Conservation (phyloP, 1,284 basidiomycete genomes). For the Sutorius eximius region DNA sequence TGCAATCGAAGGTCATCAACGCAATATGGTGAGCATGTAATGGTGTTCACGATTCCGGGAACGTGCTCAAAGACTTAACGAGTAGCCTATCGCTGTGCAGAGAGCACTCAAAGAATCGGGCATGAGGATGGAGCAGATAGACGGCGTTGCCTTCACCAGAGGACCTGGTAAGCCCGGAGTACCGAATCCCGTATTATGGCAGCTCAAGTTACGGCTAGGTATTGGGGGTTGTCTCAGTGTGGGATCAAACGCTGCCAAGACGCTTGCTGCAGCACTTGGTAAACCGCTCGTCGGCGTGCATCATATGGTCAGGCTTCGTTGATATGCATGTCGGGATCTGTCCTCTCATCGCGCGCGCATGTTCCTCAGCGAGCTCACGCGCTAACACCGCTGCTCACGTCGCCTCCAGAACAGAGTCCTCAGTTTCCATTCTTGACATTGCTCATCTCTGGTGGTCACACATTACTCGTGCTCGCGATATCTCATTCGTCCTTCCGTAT, state of each 20-base stretch:
- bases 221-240: constrained; percentile 81
- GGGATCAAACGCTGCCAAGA: constrained; percentile 76
- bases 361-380: constrained; percentile 86
- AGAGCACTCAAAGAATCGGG: constrained; percentile 67
- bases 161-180: constrained; percentile 66
- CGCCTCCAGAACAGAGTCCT: constrained; percentile 47
- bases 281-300: constrained; percentile 89
- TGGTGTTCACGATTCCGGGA: too few species aligned
- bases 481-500: constrained; percentile 63
- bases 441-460: constrained; percentile 89
- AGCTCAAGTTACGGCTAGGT: constrained; percentile 41
- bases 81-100: constrained; percentile 72
- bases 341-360: not conserved
- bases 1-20: constrained; percentile 75
- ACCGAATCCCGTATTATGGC: not conserved
- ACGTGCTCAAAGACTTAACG: not conserved
- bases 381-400: constrained; percentile 79
- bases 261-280: constrained; percentile 70
- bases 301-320: constrained; percentile 73
- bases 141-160: constrained; percentile 88
- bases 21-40: constrained; percentile 51
- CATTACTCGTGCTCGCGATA: constrained; percentile 76
- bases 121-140: constrained; percentile 60
- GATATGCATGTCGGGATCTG: not conserved
- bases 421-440: constrained; percentile 85